A percentile compares a stretch with the other conserved stretches of the same genome.
These are phyloP conservation scores for Galerina sulciceps DNA, from an alignment of 768 basidiomycete genomes.

Conservation along the genomic window DNA sequence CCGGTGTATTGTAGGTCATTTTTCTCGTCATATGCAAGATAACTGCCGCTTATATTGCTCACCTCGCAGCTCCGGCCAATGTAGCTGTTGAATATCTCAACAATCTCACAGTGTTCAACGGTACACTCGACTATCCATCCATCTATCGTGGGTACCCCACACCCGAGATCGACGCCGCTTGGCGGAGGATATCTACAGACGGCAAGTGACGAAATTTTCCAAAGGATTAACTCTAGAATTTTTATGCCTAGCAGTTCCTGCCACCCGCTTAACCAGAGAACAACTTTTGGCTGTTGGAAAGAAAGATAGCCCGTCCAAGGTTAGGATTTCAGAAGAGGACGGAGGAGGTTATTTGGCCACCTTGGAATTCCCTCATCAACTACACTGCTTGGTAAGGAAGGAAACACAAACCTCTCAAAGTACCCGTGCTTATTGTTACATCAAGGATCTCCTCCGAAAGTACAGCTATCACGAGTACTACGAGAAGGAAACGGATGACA, in stretches of 20 bases:
- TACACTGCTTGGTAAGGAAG: slow-evolving; percentile 4
- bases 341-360: slow-evolving; percentile 8
- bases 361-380: slow-evolving; percentile 5
- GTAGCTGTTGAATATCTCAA: too few relatives aligned
- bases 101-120: neutral
- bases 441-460: neutral
- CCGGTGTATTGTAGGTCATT: too few relatives aligned
- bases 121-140: neutral
- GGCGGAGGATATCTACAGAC: slow-evolving; percentile 5
- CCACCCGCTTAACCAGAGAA: neutral
- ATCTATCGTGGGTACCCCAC: neutral
- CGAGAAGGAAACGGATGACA: neutral
- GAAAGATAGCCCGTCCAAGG: neutral
- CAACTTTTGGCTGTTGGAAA: neutral
- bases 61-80: too few relatives aligned
- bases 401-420: neutral
- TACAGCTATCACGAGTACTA: slow-evolving; percentile 4
- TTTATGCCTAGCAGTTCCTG: neutral
- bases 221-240: neutral
- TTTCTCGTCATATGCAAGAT: too few relatives aligned
- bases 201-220: neutral
- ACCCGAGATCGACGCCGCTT: slow-evolving; percentile 3
- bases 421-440: neutral
- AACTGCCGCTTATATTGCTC: too few relatives aligned
- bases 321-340: slow-evolving; percentile 3